Conservation (phyloP, 306 rosid species). For the Lathyrus tuberosus region DNA sequence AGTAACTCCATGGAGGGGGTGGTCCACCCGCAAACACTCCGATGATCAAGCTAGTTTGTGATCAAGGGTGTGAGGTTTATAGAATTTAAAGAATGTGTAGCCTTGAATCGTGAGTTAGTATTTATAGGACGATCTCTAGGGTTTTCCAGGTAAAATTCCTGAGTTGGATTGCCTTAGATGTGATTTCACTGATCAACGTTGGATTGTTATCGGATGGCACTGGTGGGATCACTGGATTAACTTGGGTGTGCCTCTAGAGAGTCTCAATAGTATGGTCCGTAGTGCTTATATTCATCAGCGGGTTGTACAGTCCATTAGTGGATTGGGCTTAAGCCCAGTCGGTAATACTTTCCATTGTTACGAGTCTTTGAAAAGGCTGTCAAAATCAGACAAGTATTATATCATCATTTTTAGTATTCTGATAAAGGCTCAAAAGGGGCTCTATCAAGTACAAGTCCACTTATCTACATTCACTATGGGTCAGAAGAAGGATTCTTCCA, state of each 20-base stretch:
- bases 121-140: neutral
- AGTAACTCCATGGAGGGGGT: neutral
- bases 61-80: neutral
- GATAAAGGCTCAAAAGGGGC: neutral
- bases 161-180: neutral
- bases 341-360: neutral
- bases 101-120: neutral
- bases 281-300: neutral
- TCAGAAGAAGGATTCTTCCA: neutral
- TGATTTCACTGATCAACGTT: neutral
- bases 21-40: neutral
- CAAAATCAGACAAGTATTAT: neutral
- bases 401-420: neutral
- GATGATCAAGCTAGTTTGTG: neutral
- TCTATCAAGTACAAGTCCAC: neutral
- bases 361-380: neutral
- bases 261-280: neutral
- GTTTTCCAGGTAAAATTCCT: neutral
- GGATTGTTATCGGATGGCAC: neutral
- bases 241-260: neutral
- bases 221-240: neutral
- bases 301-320: neutral
- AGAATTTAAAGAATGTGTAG: neutral
- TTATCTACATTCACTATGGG: neutral
- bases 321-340: neutral